Evolutionary conservation across 371 early-diverging fungal genomes (phyloP), one percentile per base, ranked within the genome.

Genomic region (Saksenaea oblongispora): DNA sequence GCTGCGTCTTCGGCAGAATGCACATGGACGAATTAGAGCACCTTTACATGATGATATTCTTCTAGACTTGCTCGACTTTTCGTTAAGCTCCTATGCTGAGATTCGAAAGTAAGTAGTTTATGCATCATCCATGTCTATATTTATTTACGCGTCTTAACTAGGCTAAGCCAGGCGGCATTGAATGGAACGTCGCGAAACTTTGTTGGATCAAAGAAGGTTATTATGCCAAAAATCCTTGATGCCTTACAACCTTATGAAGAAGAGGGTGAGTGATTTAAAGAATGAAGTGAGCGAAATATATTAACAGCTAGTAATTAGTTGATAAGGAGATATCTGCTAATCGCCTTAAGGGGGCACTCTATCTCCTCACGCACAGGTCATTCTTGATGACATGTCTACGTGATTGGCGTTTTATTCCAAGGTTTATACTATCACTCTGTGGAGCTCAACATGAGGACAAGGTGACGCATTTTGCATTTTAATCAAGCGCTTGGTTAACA

Each of bases 321-420:
- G 75, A 67, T 8, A 70, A 70, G 63, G 47, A 69, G 41, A 78
- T 80, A 22, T 74, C 69, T n/a, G 47, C 84, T 0, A 86, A 89
- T 58, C 80, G 80, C 36, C 87, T 95, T 80, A 92, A 91, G 31
- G 96, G 94, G 1, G 90, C 94, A 0, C 76, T 95, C 36, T 89
- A 87, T 55, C 63, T 92, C 28, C 72, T 93, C 7, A 79, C 75
- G 2, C 81, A 85, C 24, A 79, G 75, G 28, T 73, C 80, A 3
- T 71, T 85, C 24, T 67, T 80, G 54, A 61, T 82, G 18, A 71
- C 87, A n/a, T 89, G 86, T 44, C 58, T 90, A 41, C 81, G 86
- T 5, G 80, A 89, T 66, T 91, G 89, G 90, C 62, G 77, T 24
- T 86, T 78, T 60, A 83, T 83, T 9, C 85, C 90, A 4, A 62